A percentile compares a stretch with the other conserved stretches of the same genome.
phyloP scores from a whole-genome alignment of 2,329 filamentous ascomycete genomes.

The Plectosphaerella sp. region DNA sequence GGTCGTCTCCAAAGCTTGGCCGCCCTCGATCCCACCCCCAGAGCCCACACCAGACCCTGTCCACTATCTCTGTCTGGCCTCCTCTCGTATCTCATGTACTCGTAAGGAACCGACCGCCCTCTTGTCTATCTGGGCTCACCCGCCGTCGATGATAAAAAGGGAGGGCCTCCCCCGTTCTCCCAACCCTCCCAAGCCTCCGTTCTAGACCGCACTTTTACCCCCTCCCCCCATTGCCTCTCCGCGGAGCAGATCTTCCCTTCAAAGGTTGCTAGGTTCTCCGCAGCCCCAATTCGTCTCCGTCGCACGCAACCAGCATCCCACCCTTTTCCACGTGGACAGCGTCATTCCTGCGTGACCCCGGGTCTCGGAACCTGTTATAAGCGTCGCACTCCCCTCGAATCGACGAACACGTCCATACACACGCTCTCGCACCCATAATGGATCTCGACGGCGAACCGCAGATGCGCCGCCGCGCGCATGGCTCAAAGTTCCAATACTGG shows the following conservation, averaged over 20 bases:
- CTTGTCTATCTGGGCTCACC: too few relatives aligned
- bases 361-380: not conserved
- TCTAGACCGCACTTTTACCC: too few relatives aligned
- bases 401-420: not conserved
- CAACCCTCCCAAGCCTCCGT: not conserved
- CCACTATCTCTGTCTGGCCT: too few relatives aligned
- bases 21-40: not conserved
- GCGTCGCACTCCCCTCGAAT: not conserved
- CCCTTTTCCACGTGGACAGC: not conserved
- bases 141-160: too few relatives aligned
- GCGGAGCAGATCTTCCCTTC: not conserved
- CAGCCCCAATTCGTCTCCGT: not conserved
- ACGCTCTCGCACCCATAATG: not conserved
- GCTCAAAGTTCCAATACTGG: constrained; percentile 35
- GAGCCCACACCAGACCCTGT: too few relatives aligned
- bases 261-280: not conserved
- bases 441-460: not conserved
- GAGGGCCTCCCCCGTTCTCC: not conserved
- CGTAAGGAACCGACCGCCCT: too few relatives aligned
- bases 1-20: not conserved
- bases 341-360: not conserved
- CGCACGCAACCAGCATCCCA: not conserved
- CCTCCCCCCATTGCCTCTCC: not conserved
- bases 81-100: too few relatives aligned
- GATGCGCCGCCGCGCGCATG: constrained; percentile 16